phyloP scores from a whole-genome alignment of 2,329 filamentous ascomycete species.

The Sporothrix brunneoviolacea region DNA sequence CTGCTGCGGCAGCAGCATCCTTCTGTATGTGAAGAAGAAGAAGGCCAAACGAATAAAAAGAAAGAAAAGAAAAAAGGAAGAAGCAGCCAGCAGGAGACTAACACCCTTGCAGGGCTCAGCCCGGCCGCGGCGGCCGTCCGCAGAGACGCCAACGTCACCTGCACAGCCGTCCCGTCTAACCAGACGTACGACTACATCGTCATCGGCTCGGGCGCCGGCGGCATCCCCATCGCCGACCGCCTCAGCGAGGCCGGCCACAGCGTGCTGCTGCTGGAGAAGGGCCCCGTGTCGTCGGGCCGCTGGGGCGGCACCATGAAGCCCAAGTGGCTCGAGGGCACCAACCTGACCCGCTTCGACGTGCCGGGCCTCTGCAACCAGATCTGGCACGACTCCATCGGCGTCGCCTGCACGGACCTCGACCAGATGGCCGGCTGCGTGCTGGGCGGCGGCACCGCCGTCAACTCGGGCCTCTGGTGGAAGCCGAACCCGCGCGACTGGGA shows the following conservation, averaged over 20 bases:
- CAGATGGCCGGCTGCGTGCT: constrained; percentile 67
- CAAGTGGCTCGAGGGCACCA: constrained; percentile 54
- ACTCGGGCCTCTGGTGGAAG: constrained; percentile 64
- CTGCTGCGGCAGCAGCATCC: constrained; percentile 1
- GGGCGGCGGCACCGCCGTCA: constrained; percentile 60
- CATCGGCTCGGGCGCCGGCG: constrained; percentile 55
- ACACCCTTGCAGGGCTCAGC: no score
- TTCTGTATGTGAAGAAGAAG: constrained; percentile 5
- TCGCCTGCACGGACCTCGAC: constrained; percentile 54
- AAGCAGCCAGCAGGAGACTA: no score
- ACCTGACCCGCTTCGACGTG: constrained; percentile 64
- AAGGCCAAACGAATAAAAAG: no score
- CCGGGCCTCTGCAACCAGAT: constrained; percentile 67
- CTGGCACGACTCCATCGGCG: constrained; percentile 55
- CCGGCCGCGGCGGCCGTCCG: no score
- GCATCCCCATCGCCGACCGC: constrained; percentile 54
- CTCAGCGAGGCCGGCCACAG: constrained; percentile 58
- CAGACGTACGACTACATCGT: constrained; percentile 54
- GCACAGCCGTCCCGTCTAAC: constrained; percentile 2
- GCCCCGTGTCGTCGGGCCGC: constrained; percentile 55
- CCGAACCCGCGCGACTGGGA: constrained; percentile 62
- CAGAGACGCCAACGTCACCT: no score
- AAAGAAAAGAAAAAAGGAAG: no score
- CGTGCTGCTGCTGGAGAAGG: constrained; percentile 57
- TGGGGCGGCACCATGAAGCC: constrained; percentile 58